Base-by-base conservation (phyloP, 768 basidiomycete species). In the Grammothele lineata region DNA sequence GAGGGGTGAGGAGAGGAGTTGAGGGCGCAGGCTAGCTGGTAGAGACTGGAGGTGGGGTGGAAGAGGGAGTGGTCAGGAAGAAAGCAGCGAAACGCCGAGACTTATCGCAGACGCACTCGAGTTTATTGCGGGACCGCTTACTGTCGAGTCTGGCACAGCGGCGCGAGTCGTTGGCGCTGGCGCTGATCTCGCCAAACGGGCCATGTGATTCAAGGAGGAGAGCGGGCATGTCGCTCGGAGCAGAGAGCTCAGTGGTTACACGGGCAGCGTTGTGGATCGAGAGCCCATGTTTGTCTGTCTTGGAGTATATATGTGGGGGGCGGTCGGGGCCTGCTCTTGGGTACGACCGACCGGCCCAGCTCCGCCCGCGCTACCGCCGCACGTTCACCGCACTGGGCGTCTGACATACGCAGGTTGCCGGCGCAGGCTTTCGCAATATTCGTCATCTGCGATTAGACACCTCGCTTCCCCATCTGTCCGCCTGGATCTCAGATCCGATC, bases 71-170 rank as follows among this genome's bases (percentile, higher is more conserved):
- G 57, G 57, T 54, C n/a, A 53, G 52, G 48, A 40, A 51, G 46
- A 43, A 41, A 43, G 52, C 32, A 12, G 17, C 22, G 47, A 32
- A 37, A 44, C 50, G 54, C 47, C 47, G 57, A 50, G 40, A 54
- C 52, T 55, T 58, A 58, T 58, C 54, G 45, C 53, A 43, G 35
- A 59, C 57, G 46, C 51, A 53, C 57, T 58, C 51, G 54, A 55
- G 47, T 42, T 48, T 53, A 47, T 54, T 47, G 45, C 47, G 46
- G 33, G 37, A 36, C 46, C 46, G 51, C 42, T 47, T 52, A 52
- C 30, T 26, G 9, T 40, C 48, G 43, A 39, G 37, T 42, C 40
- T 46, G 51, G 5, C 46, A 26, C n/a, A 37, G n/a, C n/a, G n/a
- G n/a, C n/a, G n/a, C n/a, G n/a, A n/a, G 22, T 40, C 33, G 38